A percentile compares a stretch with the other conserved stretches of the same genome.
Evolutionary conservation across 2,329 filamentous ascomycete species (phyloP).

Genomic region (Juglanconis oblonga): DNA sequence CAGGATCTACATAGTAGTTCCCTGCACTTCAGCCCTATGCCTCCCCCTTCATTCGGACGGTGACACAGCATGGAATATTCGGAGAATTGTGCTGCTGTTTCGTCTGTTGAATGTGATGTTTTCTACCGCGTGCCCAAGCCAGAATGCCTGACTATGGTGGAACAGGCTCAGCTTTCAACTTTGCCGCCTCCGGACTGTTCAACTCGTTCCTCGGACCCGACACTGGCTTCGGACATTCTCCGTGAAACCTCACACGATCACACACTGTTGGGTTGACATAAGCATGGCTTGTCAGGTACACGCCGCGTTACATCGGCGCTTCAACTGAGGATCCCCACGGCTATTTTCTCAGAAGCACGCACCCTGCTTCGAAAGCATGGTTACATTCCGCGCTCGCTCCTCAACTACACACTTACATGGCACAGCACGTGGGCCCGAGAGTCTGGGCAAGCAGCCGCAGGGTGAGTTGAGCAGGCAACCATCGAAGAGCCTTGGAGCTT

Average conservation of each 20-base stretch:
- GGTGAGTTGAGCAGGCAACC: slow-evolving; percentile 9
- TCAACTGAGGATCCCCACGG: neutral
- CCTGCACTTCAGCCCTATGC: slow-evolving; percentile 15
- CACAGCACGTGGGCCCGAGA: neutral
- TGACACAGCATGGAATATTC: neutral
- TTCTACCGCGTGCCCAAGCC: neutral
- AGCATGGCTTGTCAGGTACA: neutral
- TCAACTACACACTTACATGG: neutral
- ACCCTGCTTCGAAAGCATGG: neutral
- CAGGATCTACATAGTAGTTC: neutral
- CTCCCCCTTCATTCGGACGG: neutral
- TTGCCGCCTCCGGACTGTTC: neutral
- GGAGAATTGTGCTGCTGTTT: neutral
- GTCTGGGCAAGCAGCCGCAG: neutral
- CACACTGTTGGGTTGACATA: neutral
- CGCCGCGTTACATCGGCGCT: neutral
- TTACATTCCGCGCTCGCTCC: neutral
- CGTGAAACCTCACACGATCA: neutral
- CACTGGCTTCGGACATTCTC: neutral
- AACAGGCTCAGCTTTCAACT: neutral
- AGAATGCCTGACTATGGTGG: neutral
- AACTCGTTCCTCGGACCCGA: neutral
- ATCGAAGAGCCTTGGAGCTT: neutral
- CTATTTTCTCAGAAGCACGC: neutral
- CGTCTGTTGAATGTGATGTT: neutral